Evolutionary conservation across 148 eudicot genomes (phyloP).

Genomic region (Rhododendron simsii): DNA sequence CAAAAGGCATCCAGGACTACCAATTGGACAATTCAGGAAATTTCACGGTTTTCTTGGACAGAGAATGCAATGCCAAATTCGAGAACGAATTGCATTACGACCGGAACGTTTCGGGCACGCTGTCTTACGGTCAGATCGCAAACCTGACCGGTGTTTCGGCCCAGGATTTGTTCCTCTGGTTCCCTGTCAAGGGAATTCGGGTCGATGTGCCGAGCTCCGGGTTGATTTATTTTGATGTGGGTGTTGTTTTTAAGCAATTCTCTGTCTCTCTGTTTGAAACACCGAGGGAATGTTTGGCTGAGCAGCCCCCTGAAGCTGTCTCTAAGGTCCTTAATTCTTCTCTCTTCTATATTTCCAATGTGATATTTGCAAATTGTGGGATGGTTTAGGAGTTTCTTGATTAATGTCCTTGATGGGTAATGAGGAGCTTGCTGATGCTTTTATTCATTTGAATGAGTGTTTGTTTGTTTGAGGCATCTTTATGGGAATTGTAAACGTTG

Average conservation of each 20-base stretch:
- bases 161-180: slow-evolving; percentile 81
- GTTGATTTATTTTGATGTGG: slow-evolving; percentile 85
- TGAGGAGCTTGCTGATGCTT: background rate
- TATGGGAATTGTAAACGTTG: slow-evolving; percentile 10
- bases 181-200: slow-evolving; percentile 64
- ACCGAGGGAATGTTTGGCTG: slow-evolving; percentile 64
- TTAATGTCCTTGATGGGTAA: background rate
- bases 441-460: no score
- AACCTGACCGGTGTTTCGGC: slow-evolving; percentile 64
- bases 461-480: slow-evolving; percentile 9
- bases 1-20: slow-evolving; percentile 56
- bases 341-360: background rate
- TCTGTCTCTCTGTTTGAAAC: slow-evolving; percentile 69
- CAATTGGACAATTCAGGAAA: slow-evolving; percentile 33
- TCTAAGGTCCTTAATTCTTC: background rate
- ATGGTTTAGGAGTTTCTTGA: background rate
- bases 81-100: slow-evolving; percentile 75
- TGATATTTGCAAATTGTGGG: background rate
- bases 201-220: slow-evolving; percentile 87
- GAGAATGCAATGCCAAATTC: slow-evolving; percentile 62
- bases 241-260: slow-evolving; percentile 81
- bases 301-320: slow-evolving; percentile 2
- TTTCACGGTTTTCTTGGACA: slow-evolving; percentile 55
- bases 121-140: slow-evolving; percentile 51
- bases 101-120: slow-evolving; percentile 48